These are phyloP conservation scores for Phytophthora cajani DNA, from an alignment of 352 stramenopile species.

Conservation along the genomic window DNA sequence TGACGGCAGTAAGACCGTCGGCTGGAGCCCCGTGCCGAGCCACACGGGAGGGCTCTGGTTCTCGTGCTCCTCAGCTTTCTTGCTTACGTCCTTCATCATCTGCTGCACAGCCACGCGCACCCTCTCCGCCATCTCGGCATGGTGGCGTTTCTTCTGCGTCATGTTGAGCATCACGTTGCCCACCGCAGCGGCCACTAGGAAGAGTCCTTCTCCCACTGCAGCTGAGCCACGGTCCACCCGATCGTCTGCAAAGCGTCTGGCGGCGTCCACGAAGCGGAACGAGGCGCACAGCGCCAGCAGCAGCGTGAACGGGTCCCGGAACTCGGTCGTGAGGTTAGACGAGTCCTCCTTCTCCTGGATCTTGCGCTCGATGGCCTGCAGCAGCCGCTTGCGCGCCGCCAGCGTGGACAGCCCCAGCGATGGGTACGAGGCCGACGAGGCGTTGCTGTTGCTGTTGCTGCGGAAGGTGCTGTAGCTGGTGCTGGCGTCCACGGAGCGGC, in stretches of 20 bases:
- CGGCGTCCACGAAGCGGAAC: conserved; percentile 68
- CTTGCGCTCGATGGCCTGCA: conserved; percentile 74
- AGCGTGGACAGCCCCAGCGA: conserved; percentile 61
- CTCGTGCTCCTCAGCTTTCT: conserved; percentile 13
- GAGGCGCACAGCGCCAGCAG: conserved; percentile 69
- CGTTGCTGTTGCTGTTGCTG: conserved; percentile 1
- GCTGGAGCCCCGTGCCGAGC: conserved; percentile 29
- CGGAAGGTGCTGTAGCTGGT: conserved; percentile 38
- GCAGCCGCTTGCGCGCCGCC: conserved; percentile 56
- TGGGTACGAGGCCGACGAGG: conserved; percentile 17
- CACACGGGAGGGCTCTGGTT: conserved; percentile 24
- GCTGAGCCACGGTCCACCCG: conserved; percentile 30
- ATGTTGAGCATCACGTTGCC: conserved; percentile 73
- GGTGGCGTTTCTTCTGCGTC: conserved; percentile 70
- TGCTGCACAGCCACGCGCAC: conserved; percentile 72
- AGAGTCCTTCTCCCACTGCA: conserved; percentile 59
- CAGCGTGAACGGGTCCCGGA: conserved; percentile 74
- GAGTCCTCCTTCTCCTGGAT: conserved; percentile 76
- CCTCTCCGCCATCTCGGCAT: conserved; percentile 81
- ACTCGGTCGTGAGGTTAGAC: conserved; percentile 69
- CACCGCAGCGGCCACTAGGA: conserved; percentile 63
- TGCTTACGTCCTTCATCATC: conserved; percentile 40
- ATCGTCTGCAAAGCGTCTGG: conserved; percentile 35
- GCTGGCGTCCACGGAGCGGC: conserved; percentile 27
- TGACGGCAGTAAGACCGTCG: conserved; percentile 75